Conservation (phyloP, 768 basidiomycete species). For the Boletales sp. region DNA sequence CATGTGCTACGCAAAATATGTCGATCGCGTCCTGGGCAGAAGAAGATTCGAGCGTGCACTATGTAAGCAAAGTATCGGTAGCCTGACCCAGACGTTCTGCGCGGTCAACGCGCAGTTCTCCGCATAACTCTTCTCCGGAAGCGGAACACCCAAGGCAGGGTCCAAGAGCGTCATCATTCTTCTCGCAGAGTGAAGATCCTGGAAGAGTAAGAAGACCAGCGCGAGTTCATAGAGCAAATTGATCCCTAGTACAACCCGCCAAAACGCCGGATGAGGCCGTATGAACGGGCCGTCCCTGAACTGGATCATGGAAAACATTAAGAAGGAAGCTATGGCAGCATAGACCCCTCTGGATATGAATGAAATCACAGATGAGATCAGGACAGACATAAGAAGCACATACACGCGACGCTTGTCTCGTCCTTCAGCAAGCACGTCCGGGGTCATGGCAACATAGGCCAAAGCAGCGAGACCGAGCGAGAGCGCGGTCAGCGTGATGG, state of each 20-base stretch:
- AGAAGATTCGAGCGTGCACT: not conserved
- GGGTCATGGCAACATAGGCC: slow-evolving; percentile 79
- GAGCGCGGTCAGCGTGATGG: slow-evolving; percentile 74
- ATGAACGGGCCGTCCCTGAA: slow-evolving; percentile 89
- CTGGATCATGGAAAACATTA: slow-evolving; percentile 81
- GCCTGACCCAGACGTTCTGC: slow-evolving; percentile 62
- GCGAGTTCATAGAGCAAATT: slow-evolving; percentile 83
- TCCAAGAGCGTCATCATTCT: slow-evolving; percentile 80
- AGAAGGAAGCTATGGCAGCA: slow-evolving; percentile 69
- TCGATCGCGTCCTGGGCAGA: slow-evolving; percentile 66
- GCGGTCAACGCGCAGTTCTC: slow-evolving; percentile 70
- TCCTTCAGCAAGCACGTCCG: slow-evolving; percentile 83
- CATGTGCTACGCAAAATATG: slow-evolving; percentile 83
- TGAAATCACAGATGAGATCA: slow-evolving; percentile 10
- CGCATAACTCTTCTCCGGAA: slow-evolving; percentile 85
- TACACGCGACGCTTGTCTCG: slow-evolving; percentile 78
- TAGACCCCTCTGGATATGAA: slow-evolving; percentile 60
- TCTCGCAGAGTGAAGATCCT: slow-evolving; percentile 75
- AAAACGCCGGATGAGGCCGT: slow-evolving; percentile 84
- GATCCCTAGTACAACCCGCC: slow-evolving; percentile 74
- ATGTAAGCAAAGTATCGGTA: not conserved
- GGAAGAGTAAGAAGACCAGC: slow-evolving; percentile 82
- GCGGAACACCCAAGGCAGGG: slow-evolving; percentile 60
- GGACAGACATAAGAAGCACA: slow-evolving; percentile 23
- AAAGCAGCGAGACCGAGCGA: slow-evolving; percentile 61